phyloP scores from a whole-genome alignment of 2,329 filamentous ascomycete species.

The Cladophialophora psammophila region DNA sequence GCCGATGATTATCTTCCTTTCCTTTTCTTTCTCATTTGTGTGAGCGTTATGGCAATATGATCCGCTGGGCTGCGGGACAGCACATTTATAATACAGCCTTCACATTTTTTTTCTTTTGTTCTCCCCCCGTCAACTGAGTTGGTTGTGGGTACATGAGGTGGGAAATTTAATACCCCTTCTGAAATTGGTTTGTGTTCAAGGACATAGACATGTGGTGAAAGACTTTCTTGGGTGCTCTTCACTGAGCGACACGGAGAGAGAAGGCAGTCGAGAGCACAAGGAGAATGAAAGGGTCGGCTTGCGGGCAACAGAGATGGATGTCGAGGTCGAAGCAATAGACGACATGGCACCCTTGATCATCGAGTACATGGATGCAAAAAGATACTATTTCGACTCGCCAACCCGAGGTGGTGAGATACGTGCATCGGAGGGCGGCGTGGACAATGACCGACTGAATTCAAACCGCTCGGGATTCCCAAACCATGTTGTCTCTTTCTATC shows the following conservation, averaged over 20 bases:
- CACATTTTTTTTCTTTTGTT: constrained; percentile 5
- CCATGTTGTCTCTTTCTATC: not conserved
- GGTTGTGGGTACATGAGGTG: constrained; percentile 23
- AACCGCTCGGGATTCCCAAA: not conserved
- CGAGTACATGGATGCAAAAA: not conserved
- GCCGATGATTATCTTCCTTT: constrained; percentile 15
- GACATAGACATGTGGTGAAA: constrained; percentile 6
- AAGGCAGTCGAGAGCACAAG: not conserved
- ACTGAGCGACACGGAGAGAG: not conserved
- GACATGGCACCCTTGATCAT: constrained; percentile 2
- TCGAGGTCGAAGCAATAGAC: not conserved
- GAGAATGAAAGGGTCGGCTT: not conserved
- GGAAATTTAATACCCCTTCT: constrained; percentile 12
- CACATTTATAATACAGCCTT: constrained; percentile 29
- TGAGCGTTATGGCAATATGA: constrained; percentile 35
- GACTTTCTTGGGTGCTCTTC: not conserved
- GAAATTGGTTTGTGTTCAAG: constrained; percentile 4
- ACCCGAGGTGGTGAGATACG: constrained; percentile 5
- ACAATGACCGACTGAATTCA: constrained; percentile 13
- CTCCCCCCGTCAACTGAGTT: constrained; percentile 10
- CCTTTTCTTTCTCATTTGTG: constrained; percentile 23
- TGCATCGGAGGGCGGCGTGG: constrained; percentile 16
- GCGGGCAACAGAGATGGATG: constrained; percentile 2
- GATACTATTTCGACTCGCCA: constrained; percentile 7
- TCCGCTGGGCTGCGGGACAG: constrained; percentile 29